Evolutionary conservation across 2,329 filamentous ascomycete species (phyloP).

Genomic region (Phaeosphaeria sp.): DNA sequence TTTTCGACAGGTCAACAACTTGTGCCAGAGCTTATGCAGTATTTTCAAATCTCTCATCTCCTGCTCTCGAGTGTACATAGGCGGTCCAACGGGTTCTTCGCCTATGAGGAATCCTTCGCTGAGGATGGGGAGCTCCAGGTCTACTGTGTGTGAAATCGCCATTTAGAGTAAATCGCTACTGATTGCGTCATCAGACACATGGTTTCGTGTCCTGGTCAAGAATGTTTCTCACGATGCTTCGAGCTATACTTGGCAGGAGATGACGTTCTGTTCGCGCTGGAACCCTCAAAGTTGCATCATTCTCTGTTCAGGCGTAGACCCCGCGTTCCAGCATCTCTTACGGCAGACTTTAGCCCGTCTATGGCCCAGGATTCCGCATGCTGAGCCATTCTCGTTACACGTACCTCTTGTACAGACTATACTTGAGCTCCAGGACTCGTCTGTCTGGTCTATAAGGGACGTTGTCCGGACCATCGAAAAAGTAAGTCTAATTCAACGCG

Average conservation of each 20-base stretch:
- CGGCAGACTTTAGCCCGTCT: constrained; percentile 4
- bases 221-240: not conserved
- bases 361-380: constrained; percentile 2
- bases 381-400: constrained; percentile 15
- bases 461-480: constrained; percentile 18
- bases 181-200: constrained; percentile 16
- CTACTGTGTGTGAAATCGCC: not conserved
- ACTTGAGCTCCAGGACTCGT: constrained; percentile 13
- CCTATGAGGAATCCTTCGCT: constrained; percentile 5
- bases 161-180: too few relatives aligned
- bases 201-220: constrained; percentile 23
- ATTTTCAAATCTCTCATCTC: constrained; percentile 15
- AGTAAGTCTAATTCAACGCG: constrained; percentile 1
- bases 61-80: constrained; percentile 17
- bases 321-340: constrained; percentile 9
- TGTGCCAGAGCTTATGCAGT: constrained; percentile 10
- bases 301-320: constrained; percentile 15
- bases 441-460: constrained; percentile 24
- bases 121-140: constrained; percentile 3
- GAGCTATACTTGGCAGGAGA: constrained; percentile 22
- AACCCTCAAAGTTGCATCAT: not conserved
- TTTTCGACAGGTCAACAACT: not conserved
- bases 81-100: constrained; percentile 25
- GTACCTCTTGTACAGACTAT: constrained; percentile 20
- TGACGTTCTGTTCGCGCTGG: constrained; percentile 23